Conservation (phyloP, 805 yeast species). For the Lipomyces spencermartinsiae region DNA sequence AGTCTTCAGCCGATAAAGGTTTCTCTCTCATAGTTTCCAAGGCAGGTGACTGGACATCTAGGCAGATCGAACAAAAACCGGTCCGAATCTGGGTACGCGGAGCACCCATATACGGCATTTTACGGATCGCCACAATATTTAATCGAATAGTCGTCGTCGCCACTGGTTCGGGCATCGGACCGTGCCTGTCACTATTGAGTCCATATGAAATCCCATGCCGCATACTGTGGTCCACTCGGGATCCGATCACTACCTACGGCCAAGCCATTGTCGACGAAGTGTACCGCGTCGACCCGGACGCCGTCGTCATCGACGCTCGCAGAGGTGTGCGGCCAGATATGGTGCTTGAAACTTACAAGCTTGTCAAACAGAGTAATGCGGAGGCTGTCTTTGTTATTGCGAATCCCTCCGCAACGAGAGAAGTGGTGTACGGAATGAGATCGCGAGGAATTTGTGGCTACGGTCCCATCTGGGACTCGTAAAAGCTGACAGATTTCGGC, state of each 20-base stretch:
- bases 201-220: background rate
- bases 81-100: background rate
- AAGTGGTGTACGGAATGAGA: background rate
- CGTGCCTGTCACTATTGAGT: background rate
- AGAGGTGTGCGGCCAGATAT: background rate
- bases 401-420: background rate
- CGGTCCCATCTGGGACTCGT: constrained; percentile 4
- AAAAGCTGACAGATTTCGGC: background rate
- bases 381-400: background rate
- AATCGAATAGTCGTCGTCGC: constrained; percentile 1
- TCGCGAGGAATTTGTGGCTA: background rate
- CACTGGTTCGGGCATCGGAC: background rate
- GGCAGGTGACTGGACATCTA: constrained; percentile 1
- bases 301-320: background rate
- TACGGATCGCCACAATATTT: background rate
- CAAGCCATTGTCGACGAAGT: background rate
- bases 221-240: background rate
- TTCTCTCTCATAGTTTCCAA: constrained; percentile 1
- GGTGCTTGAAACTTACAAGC: background rate
- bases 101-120: background rate
- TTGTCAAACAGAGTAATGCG: background rate
- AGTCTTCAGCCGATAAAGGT: background rate
- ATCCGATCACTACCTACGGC: background rate
- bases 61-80: background rate
- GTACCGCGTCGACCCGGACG: constrained; percentile 4